Base-by-base conservation (phyloP, 169 alveolate species). In the Eimeria necatrix region DNA sequence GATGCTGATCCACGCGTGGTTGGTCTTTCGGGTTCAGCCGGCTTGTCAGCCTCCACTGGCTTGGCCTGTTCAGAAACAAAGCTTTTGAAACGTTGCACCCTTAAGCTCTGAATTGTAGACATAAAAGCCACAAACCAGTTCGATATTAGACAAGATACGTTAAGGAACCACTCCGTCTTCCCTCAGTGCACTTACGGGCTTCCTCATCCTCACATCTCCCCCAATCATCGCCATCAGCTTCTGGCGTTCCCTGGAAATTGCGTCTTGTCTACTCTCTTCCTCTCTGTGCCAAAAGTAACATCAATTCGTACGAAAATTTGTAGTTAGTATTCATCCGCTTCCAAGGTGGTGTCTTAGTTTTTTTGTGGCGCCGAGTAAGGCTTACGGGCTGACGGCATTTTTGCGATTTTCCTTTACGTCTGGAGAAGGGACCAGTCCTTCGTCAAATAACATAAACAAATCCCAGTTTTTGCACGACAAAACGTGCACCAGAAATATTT, bases 391-490 rank as follows among this genome's bases (percentile, higher is more conserved):
- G 2, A 32, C 68, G 68, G 20, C 68, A 16, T 68, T 14, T 24
- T 68, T 68, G 12, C 32, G 46, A 68, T 68, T 10, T 12, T 24
- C 78, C n/a, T 24, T 68, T 0, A 3, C 12, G 32, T n/a, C 78
- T 68, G n/a, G 41, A n/a, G 20, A 56, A 18, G 68, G 12, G 22
- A 56, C 22, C 22, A 68, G 78, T 10, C 78, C 78, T 68, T 68
- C 78, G 32, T 68, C 78, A 68, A 68, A 68, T 24, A 14, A 24
- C 78, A 68, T 14, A n/a, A 68, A 68, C 78, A 68, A 14, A 18
- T 68, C 32, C 78, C 78, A 68, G 5, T 68, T 68, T n/a, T 68
- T 68, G 78, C 78, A 68, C 14, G 78, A 14, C 78, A 68, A n/a
- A n/a, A 3, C 41, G 32, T 68, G 78, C 78, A 68, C 46, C 78